Evolutionary conservation across 2,329 filamentous ascomycete species (phyloP).

Genomic region (Fusarium oligoseptatum): DNA sequence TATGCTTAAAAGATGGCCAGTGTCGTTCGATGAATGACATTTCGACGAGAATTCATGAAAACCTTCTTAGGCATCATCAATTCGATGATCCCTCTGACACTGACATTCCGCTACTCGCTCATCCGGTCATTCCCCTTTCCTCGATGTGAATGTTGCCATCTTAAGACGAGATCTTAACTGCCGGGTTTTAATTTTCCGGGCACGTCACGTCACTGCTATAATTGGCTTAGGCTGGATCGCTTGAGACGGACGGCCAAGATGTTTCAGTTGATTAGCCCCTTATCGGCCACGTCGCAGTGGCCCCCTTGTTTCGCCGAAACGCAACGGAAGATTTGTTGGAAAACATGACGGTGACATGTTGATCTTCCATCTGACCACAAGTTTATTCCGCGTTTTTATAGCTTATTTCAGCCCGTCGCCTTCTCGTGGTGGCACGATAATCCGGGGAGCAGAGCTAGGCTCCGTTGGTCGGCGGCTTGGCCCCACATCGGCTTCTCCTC

Average conservation of each 20-base stretch:
- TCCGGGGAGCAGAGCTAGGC: neutral
- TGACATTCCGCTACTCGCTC: too few species aligned
- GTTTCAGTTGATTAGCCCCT: slow-evolving; percentile 4
- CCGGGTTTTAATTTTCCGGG: slow-evolving; percentile 3
- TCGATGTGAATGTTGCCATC: neutral
- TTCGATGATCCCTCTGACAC: neutral
- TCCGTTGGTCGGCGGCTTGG: neutral
- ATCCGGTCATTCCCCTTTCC: neutral
- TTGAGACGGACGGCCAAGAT: slow-evolving; percentile 10
- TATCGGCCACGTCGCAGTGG: neutral
- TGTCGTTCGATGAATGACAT: neutral
- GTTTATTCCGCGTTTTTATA: neutral
- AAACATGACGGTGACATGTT: neutral
- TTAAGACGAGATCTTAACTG: neutral
- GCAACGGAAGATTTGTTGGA: neutral
- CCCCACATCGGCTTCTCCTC: neutral
- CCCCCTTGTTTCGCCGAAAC: neutral
- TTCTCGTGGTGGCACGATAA: neutral
- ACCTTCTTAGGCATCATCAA: neutral
- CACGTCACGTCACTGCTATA: neutral
- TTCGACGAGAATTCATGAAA: neutral
- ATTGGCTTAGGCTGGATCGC: neutral
- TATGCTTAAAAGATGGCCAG: neutral
- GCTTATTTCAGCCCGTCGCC: neutral
- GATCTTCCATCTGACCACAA: neutral